These are phyloP conservation scores for Aureobasidium subglaciale DNA, from an alignment of 2,329 filamentous ascomycete genomes.

Conservation along the genomic window DNA sequence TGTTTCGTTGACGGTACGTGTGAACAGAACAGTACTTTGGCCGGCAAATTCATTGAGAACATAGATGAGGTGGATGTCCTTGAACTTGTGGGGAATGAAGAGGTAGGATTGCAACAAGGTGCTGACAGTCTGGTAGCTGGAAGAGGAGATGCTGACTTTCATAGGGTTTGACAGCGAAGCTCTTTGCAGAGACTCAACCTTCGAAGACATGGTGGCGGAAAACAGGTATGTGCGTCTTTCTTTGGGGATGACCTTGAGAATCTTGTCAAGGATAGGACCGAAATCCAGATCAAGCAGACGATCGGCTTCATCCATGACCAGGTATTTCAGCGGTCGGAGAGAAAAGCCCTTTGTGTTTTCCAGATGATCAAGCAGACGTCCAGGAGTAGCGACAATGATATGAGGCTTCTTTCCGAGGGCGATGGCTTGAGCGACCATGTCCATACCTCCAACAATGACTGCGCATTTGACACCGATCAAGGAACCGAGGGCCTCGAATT, in stretches of 20 bases:
- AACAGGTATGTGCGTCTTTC: constrained; percentile 73
- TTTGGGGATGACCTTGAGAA: constrained; percentile 77
- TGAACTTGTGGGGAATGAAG: constrained; percentile 78
- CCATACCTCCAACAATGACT: constrained; percentile 79
- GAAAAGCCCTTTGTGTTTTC: constrained; percentile 97
- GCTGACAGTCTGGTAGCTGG: constrained; percentile 56
- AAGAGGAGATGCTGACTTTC: constrained; percentile 71
- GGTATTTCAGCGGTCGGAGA: constrained; percentile 69
- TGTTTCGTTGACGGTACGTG: constrained; percentile 83
- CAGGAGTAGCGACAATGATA: constrained; percentile 85
- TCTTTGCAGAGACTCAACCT: constrained; percentile 86
- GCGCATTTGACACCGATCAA: constrained; percentile 81
- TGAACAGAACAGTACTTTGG: constrained; percentile 85
- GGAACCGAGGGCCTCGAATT: constrained; percentile 80
- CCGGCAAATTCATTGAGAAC: constrained; percentile 80
- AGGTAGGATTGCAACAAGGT: constrained; percentile 71
- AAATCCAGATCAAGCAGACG: constrained; percentile 90
- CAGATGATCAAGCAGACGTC: constrained; percentile 80
- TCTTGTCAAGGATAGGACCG: constrained; percentile 84
- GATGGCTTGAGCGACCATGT: constrained; percentile 89
- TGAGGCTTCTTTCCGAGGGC: constrained; percentile 90
- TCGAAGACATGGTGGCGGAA: constrained; percentile 87
- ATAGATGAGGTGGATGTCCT: constrained; percentile 84
- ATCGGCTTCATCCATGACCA: constrained; percentile 95
- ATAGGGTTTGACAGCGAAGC: constrained; percentile 81